Evolutionary conservation across 805 yeast species (phyloP), one percentile per base, ranked within the genome.

Genomic region (Saturnispora ahearnii): DNA sequence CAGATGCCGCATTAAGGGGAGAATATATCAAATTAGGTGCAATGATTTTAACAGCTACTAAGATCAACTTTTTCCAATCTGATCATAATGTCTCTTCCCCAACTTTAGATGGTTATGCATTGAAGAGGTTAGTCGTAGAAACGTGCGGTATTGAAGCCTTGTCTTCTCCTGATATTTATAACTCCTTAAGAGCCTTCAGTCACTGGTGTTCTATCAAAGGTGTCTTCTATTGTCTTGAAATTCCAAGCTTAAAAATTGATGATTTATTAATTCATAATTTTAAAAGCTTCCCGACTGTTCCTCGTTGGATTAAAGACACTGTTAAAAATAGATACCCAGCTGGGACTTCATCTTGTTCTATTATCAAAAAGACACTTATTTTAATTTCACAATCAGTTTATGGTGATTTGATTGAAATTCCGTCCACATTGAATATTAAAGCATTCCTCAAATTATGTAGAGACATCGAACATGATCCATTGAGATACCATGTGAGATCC

Each of bases 161-260:
- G 28, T 60, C 59, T 8, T 69, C 73, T 44, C 64, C 62, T 0
- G 74, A 70, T 40, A 73, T 75, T 30, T 70, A 73, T 51, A 66
- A 70, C 30, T 76, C 80, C 0, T 59, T 77, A 31, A 70, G 77
- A 51, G 72, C 77, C 32, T 75, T 77, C 54, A 73, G 72, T 18
- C 80, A 77, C 59, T 77, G 81, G 81, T 76, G 77, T 28, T 71
- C 74, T 49, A 75, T 73, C 46, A 70, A 71, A 52, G 79, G 79
- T 3, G 63, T 75, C 13, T 57, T 77, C 33, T 63, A 69, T 55
- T 68, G 67, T 52, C 56, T 77, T 45, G 71, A 67, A 1, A 7
- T 70, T 64, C 40, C 74, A 69, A 43, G 65, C 59, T 53, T 77
- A 26, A 60, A 62, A 36, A 55, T 73, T 0, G 65, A 67, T 30